phyloP scores from a whole-genome alignment of 2,329 filamentous ascomycete genomes.

The Penicillium sp. region DNA sequence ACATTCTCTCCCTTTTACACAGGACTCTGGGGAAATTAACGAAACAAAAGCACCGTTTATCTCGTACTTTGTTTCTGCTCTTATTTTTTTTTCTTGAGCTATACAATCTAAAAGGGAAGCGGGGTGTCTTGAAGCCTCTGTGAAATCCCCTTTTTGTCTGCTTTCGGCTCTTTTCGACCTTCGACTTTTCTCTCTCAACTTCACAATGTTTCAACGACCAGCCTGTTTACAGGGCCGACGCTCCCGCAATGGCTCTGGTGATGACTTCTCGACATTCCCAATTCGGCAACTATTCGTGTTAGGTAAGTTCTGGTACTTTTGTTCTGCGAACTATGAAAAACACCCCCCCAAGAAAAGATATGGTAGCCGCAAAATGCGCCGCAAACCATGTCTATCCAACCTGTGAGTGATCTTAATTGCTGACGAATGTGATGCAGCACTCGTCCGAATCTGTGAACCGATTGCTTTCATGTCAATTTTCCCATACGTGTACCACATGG shows the following conservation, averaged over 20 bases:
- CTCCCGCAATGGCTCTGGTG: slow-evolving; percentile 24
- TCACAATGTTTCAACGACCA: slow-evolving; percentile 36
- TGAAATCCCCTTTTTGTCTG: neutral
- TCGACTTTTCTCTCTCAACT: neutral
- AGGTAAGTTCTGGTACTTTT: slow-evolving; percentile 41
- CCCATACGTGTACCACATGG: slow-evolving; percentile 98
- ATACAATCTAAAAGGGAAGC: slow-evolving; percentile 17
- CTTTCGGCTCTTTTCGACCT: neutral
- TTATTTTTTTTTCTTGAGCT: slow-evolving; percentile 2
- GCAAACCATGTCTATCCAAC: neutral
- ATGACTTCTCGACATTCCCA: slow-evolving; percentile 52
- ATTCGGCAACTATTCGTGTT: slow-evolving; percentile 54
- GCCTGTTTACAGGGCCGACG: slow-evolving; percentile 34
- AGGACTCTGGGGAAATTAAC: slow-evolving; percentile 27
- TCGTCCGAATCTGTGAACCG: slow-evolving; percentile 95
- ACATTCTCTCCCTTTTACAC: slow-evolving; percentile 32
- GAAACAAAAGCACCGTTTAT: slow-evolving; percentile 28
- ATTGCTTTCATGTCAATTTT: slow-evolving; percentile 99
- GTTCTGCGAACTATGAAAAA: slow-evolving; percentile 16
- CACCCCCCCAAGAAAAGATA: neutral
- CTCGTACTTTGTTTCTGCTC: slow-evolving; percentile 24
- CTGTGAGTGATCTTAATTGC: neutral
- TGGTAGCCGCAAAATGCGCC: neutral
- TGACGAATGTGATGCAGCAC: slow-evolving; percentile 52
- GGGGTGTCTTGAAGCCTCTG: slow-evolving; percentile 8